These are phyloP conservation scores for Immersiella caudata DNA, from an alignment of 495 filamentous ascomycete genomes.

Conservation along the genomic window DNA sequence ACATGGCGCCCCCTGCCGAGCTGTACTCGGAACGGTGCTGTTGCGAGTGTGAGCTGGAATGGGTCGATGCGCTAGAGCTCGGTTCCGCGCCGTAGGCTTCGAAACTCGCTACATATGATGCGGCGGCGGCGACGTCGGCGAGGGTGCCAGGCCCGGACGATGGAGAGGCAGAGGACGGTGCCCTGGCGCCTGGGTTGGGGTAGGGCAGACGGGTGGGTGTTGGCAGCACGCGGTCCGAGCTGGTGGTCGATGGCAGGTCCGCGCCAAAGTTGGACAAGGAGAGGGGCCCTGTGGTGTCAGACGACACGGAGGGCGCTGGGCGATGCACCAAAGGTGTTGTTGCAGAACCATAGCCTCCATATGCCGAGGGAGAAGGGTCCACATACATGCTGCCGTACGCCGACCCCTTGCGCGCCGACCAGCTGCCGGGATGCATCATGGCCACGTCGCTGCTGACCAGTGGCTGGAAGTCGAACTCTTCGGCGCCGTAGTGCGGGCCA, in stretches of 20 bases:
- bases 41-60: slow-evolving; percentile 14
- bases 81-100: slow-evolving; percentile 22
- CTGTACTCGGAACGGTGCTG: not conserved
- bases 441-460: slow-evolving; percentile 35
- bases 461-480: slow-evolving; percentile 44
- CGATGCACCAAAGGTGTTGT: slow-evolving; percentile 41
- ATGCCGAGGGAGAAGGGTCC: slow-evolving; percentile 31
- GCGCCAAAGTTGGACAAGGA: slow-evolving; percentile 47
- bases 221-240: slow-evolving; percentile 45
- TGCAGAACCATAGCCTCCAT: slow-evolving; percentile 29
- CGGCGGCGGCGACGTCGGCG: slow-evolving; percentile 30
- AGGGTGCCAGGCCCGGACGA: slow-evolving; percentile 25
- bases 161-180: too few species aligned
- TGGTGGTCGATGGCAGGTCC: slow-evolving; percentile 38
- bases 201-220: slow-evolving; percentile 35
- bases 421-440: slow-evolving; percentile 35
- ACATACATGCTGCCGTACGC: slow-evolving; percentile 38
- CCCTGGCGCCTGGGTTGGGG: slow-evolving; percentile 29
- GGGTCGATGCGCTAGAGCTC: slow-evolving; percentile 3
- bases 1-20: not conserved
- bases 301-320: slow-evolving; percentile 32
- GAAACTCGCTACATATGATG: slow-evolving; percentile 25
- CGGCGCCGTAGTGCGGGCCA: slow-evolving; percentile 35
- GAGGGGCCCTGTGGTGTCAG: slow-evolving; percentile 37
- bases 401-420: slow-evolving; percentile 32